Evolutionary conservation across 78 protist species (phyloP), one percentile per base, ranked within the genome.

Genomic region (Dictyostelium brefeldianum): DNA sequence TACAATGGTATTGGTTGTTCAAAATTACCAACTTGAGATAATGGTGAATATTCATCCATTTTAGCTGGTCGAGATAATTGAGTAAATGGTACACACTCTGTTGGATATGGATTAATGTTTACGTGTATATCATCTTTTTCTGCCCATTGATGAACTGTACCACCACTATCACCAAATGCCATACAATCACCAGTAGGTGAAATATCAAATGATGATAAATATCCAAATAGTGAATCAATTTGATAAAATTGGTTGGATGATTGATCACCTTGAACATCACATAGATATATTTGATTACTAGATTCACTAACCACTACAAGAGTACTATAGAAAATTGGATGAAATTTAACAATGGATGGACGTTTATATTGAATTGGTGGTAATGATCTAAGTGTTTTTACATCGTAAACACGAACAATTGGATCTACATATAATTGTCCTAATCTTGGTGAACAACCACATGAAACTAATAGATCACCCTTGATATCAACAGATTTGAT

Each of bases 141-240:
- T 5, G 90, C 51, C 95, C 95, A 91, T 41, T 79, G 90, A 78
- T 78, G 95, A 29, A 91, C 59, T 0, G 75, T 12, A 48, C 89
- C 82, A 20, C 82, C 79, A 7, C 57, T 20, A 54, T 94, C 96
- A 29, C 96, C 96, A 84, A 94, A 94, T n/a, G 92, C 92, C 89
- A 94, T 73, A 50, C 77, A 27, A 4, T 94, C 92, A 54, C 96
- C 96, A 18, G 74, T 79, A 0, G 79, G 36, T 7, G 96, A 54
- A 1, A 94, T 74, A 64, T 94, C 96, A 15, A 94, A 69, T 15
- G 96, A 79, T 41, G 18, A 48, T 11, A 91, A 6, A 54, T 64
- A 75, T 8, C 89, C 95, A 78, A 48, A 89, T 51, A 80, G 50
- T 3, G 89, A 41, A 25, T 91, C 91, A 4, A 91, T 59, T 51